Percentiles rank a stretch among this genome's conserved stretches.
phyloP scores from a whole-genome alignment of 331 rosid species.

The Ulmus americana region DNA sequence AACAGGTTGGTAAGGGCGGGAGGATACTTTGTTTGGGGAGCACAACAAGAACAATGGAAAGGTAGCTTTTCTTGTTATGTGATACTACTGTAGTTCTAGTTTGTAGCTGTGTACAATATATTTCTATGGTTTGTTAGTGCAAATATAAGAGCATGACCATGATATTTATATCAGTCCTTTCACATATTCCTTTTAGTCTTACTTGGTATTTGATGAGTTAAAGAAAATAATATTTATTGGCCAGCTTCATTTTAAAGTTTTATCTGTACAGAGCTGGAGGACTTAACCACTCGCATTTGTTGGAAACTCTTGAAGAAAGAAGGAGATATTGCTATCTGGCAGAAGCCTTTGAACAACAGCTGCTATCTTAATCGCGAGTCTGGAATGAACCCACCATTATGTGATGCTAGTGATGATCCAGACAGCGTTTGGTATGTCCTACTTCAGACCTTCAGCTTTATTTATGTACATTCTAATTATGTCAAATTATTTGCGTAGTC shows the following conservation, averaged over 20 bases:
- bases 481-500: not conserved
- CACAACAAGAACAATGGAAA: constrained; percentile 83
- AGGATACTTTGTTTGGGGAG: constrained; percentile 92
- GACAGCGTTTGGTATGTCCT: constrained; percentile 70
- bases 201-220: constrained; percentile 9
- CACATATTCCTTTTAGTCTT: constrained; percentile 4
- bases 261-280: constrained; percentile 60
- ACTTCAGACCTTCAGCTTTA: not conserved
- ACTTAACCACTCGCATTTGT: constrained; percentile 59
- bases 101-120: not conserved
- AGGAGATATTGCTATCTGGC: constrained; percentile 84
- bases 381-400: constrained; percentile 52
- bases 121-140: constrained; percentile 16
- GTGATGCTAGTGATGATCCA: constrained; percentile 65
- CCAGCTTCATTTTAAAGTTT: constrained; percentile 19
- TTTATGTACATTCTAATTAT: not conserved
- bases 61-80: constrained; percentile 41
- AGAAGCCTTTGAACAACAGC: constrained; percentile 65
- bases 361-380: constrained; percentile 61
- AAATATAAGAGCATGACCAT: not conserved
- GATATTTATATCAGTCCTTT: constrained; percentile 7
- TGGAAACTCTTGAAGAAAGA: constrained; percentile 78
- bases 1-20: constrained; percentile 83
- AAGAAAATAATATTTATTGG: constrained; percentile 10
- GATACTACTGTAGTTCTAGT: not conserved